Conservation (phyloP, 805 yeast species). For the Wickerhamomyces pijperi region DNA sequence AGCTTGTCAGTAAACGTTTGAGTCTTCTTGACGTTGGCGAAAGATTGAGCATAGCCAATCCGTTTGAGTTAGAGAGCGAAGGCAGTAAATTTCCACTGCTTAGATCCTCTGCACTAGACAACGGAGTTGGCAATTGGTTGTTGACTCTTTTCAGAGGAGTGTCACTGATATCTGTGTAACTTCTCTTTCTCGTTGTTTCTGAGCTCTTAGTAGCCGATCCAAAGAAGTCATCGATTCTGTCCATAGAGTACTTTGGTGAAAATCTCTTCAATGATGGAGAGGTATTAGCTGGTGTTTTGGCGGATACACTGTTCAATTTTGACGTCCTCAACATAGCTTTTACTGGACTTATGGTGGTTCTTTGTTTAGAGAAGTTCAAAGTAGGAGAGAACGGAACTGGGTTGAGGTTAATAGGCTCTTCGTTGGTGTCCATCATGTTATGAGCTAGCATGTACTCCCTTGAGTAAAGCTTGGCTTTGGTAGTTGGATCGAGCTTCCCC, state of each 20-base stretch:
- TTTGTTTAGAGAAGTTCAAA: constrained; percentile 1
- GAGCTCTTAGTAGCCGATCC: background rate
- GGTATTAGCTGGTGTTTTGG: background rate
- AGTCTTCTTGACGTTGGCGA: constrained; percentile 16
- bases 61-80: too few species aligned
- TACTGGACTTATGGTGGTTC: background rate
- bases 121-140: background rate
- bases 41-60: constrained; percentile 1
- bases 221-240: constrained; percentile 10
- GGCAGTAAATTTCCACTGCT: background rate
- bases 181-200: background rate
- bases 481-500: constrained; percentile 59
- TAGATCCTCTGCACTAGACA: background rate
- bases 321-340: background rate
- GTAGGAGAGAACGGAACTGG: background rate
- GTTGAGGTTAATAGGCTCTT: background rate
- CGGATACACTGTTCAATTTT: background rate
- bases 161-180: background rate
- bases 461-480: constrained; percentile 9
- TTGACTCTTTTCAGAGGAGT: background rate
- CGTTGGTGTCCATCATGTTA: background rate
- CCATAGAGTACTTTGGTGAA: background rate
- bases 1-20: constrained; percentile 6
- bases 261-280: constrained; percentile 2
- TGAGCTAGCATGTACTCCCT: constrained; percentile 9